Conservation (phyloP, 768 basidiomycete species). For the Mycena rebaudengoi region DNA sequence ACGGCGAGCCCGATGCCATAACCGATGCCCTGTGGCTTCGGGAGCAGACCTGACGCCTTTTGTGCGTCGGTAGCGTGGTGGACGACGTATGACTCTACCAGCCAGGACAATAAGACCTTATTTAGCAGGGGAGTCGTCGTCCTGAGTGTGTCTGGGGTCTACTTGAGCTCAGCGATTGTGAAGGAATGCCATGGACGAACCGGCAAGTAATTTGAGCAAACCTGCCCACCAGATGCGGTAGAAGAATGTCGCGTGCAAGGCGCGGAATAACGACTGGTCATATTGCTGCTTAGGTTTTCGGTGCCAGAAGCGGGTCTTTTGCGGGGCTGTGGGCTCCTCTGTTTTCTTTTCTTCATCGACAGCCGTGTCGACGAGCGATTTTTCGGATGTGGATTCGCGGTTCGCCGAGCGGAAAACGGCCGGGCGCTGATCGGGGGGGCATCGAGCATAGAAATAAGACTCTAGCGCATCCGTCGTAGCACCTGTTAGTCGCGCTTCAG, state of each 20-base stretch:
- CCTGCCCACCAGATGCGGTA: conserved; percentile 57
- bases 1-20: conserved; percentile 69
- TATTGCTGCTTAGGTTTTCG: conserved; percentile 36
- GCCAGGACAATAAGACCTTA: conserved; percentile 65
- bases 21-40: no score
- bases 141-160: neutral
- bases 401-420: conserved; percentile 39
- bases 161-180: conserved; percentile 13
- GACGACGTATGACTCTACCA: conserved; percentile 56
- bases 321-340: neutral
- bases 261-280: conserved; percentile 59
- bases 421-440: conserved; percentile 58
- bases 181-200: conserved; percentile 32
- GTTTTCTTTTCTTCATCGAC: conserved; percentile 25
- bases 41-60: conserved; percentile 42
- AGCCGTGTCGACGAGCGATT: conserved; percentile 12
- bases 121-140: conserved; percentile 64
- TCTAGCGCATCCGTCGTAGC: conserved; percentile 53
- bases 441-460: conserved; percentile 56
- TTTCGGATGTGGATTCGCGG: conserved; percentile 8
- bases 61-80: conserved; percentile 45
- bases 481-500: conserved; percentile 44
- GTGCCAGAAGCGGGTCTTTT: conserved; percentile 24
- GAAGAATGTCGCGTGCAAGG: conserved; percentile 57
- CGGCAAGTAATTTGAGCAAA: conserved; percentile 53